Percentiles rank a stretch among this genome's conserved stretches.
phyloP scores from a whole-genome alignment of 768 basidiomycete genomes.

The Boletus insuetus region DNA sequence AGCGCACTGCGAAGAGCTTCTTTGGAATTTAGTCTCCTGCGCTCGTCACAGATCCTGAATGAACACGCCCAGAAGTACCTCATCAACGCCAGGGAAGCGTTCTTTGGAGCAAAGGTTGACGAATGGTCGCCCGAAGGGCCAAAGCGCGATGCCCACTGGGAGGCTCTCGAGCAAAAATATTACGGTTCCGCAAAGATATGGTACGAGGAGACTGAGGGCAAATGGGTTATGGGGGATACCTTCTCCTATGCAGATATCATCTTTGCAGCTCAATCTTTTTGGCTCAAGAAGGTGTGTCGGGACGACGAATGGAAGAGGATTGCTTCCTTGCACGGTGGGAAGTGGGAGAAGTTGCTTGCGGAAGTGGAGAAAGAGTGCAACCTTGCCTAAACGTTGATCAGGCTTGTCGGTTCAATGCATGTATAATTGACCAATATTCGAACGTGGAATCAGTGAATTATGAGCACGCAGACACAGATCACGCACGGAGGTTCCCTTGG shows the following conservation, averaged over 20 bases:
- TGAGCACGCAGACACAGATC: no score
- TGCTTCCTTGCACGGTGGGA: slow-evolving; percentile 23
- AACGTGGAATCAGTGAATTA: no score
- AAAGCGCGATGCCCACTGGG: slow-evolving; percentile 29
- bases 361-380: slow-evolving; percentile 28
- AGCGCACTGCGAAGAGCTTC: background rate
- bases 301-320: slow-evolving; percentile 30
- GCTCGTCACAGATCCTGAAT: slow-evolving; percentile 28
- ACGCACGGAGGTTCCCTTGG: no score
- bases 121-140: slow-evolving; percentile 38
- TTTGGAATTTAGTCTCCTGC: slow-evolving; percentile 18
- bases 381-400: no score
- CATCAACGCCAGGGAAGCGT: slow-evolving; percentile 30
- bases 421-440: no score
- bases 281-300: slow-evolving; percentile 18
- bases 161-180: slow-evolving; percentile 10
- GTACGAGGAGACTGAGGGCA: slow-evolving; percentile 25
- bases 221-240: slow-evolving; percentile 29
- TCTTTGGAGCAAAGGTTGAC: slow-evolving; percentile 37
- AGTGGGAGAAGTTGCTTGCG: slow-evolving; percentile 23
- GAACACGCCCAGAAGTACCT: slow-evolving; percentile 38
- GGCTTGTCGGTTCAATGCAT: no score
- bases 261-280: slow-evolving; percentile 11
- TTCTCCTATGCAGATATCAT: slow-evolving; percentile 33
- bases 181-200: slow-evolving; percentile 10